Base-by-base conservation (phyloP, 179 eudicot genomes). In the Monotropa hypopitys region DNA sequence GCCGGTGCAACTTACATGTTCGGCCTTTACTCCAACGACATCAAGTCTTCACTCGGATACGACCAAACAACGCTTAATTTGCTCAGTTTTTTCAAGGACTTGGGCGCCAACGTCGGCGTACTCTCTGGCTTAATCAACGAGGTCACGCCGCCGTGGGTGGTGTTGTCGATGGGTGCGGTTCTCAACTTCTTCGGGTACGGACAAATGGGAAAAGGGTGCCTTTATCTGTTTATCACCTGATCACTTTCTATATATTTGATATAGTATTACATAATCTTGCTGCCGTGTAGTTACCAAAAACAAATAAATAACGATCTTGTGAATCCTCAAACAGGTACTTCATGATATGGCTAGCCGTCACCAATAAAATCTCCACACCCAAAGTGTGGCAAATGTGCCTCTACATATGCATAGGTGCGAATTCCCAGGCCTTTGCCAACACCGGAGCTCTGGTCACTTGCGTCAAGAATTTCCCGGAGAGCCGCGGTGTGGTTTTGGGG, bases 321-420 rank as follows among this genome's bases (percentile, higher is more conserved):
- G 8, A 20, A 53, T 20, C 26, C 23, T 13, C 32, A 57, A 59
- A 10, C 38, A 61, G 88, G 3, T 85, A 85, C 73, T 81, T 85
- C 77, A 43, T 85, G 74, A 77, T 85, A 0, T 85, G 85, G 84
- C 79, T 85, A 0, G 82, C 84, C 16, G 88, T 85, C 57, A 80
- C 84, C 7, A 67, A 59, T 12, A 73, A 20, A n/a, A 83, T 85
- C 11, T 12, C 84, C 3, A 80, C 21, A 11, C 85, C 85, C 3
- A 8, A 38, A 2, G 78, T 82, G 0, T 85, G 87, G 87, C 84
- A 85, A 4, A 85, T 85, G 87, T 82, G 87, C 18, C 26, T 83
- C 0, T 85, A 82, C 65, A 85, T 85, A 9, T 76, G 80, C 40
- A 45, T 85, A 3, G 85, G 87, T 0, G 80, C 82, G 0, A 79